These are phyloP conservation scores for Gossypium ekmanianum DNA, from an alignment of 345 rosid genomes.

Conservation along the genomic window DNA sequence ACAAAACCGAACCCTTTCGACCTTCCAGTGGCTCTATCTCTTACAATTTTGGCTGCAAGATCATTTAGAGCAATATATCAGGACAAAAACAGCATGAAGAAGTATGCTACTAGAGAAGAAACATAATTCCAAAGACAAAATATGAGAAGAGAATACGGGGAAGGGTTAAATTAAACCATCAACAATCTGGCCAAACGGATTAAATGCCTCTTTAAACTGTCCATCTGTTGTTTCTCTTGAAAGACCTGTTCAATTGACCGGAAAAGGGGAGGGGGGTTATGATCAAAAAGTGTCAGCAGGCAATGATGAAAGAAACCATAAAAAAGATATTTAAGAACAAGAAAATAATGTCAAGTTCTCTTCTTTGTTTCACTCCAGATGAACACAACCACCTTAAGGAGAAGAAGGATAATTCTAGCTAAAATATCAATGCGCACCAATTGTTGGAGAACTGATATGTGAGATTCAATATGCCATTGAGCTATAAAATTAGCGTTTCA, in stretches of 20 bases:
- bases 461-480: background rate
- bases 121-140: background rate
- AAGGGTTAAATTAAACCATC: constrained; percentile 44
- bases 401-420: background rate
- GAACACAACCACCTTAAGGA: background rate
- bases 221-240: constrained; percentile 6
- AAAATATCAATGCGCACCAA: background rate
- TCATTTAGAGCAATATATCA: background rate
- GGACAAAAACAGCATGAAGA: background rate
- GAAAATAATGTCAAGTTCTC: background rate
- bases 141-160: constrained; percentile 26
- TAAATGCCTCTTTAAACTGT: constrained; percentile 2
- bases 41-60: constrained; percentile 59
- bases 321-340: background rate
- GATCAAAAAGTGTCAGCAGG: background rate
- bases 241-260: background rate
- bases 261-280: background rate
- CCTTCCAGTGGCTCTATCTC: constrained; percentile 62
- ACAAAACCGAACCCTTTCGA: constrained; percentile 86
- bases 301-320: background rate
- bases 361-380: background rate
- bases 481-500: background rate
- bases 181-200: background rate
- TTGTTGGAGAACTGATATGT: background rate
- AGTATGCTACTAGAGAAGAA: background rate